Conservation (phyloP, 106 monocot genomes). For the Acorus calamus region DNA sequence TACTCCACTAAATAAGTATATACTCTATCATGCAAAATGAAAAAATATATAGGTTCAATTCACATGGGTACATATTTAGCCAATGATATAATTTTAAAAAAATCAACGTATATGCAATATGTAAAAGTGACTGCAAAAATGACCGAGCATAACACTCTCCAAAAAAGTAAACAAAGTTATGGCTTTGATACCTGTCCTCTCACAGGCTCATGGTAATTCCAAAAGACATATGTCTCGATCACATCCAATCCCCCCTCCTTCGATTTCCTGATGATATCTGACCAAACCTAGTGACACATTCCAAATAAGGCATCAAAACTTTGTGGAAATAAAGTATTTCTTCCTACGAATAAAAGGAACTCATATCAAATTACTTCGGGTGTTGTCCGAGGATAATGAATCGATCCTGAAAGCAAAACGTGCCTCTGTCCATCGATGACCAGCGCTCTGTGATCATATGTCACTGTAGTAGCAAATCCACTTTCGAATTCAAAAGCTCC, state of each 20-base stretch:
- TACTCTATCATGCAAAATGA: too few species aligned
- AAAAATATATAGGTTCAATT: too few species aligned
- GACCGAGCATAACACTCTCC: too few species aligned
- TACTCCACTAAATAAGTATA: too few species aligned
- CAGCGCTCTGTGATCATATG: slow-evolving; percentile 26
- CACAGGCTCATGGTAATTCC: slow-evolving; percentile 53
- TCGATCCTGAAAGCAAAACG: slow-evolving; percentile 37
- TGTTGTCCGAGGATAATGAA: slow-evolving; percentile 42
- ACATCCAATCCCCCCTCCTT: slow-evolving; percentile 64
- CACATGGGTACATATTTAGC: too few species aligned
- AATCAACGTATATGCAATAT: too few species aligned
- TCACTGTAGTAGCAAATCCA: slow-evolving; percentile 6
- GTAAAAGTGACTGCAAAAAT: too few species aligned
- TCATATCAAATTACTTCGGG: slow-evolving; percentile 22
- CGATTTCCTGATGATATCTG: slow-evolving; percentile 44
- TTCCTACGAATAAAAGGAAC: background rate
- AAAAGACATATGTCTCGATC: slow-evolving; percentile 67
- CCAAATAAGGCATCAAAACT: background rate
- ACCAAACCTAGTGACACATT: slow-evolving; percentile 37
- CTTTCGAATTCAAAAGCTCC: too few species aligned
- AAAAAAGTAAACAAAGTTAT: too few species aligned
- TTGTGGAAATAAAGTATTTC: background rate
- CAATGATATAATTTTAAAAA: too few species aligned
- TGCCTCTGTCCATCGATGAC: slow-evolving; percentile 28
- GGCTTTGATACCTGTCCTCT: slow-evolving; percentile 16